Percentiles rank a stretch among this genome's conserved stretches.
These are phyloP conservation scores for Nannizzia gypsea DNA, from an alignment of 2,329 filamentous ascomycete genomes.

Conservation along the genomic window DNA sequence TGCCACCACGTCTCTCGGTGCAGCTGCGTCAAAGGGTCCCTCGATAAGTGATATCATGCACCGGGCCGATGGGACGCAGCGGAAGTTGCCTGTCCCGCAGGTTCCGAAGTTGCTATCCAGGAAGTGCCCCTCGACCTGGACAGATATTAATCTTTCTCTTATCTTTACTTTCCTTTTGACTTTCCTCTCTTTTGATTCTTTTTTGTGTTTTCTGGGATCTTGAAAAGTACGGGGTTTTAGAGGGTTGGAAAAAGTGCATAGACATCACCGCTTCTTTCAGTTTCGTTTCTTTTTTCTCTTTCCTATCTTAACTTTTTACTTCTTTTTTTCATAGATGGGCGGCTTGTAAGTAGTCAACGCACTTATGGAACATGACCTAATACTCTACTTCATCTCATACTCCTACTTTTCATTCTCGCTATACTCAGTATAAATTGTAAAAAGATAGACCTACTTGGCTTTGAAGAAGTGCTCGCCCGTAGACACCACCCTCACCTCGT, in stretches of 20 bases:
- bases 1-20: too few relatives aligned
- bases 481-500: slow-evolving; percentile 30
- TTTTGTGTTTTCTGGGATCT: neutral
- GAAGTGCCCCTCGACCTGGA: slow-evolving; percentile 44
- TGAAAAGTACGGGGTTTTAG: neutral
- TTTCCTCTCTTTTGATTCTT: neutral
- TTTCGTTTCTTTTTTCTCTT: too few relatives aligned
- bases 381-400: slow-evolving; percentile 21
- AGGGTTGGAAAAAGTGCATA: neutral
- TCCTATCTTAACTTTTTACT: neutral
- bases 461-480: slow-evolving; percentile 30
- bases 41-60: slow-evolving; percentile 89
- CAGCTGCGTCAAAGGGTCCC: slow-evolving; percentile 44
- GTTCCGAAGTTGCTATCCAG: slow-evolving; percentile 77
- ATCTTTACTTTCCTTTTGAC: neutral
- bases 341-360: neutral
- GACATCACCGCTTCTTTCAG: neutral
- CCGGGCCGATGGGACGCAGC: slow-evolving; percentile 70
- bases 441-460: neutral
- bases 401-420: too few relatives aligned
- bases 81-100: slow-evolving; percentile 83
- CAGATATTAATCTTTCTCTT: slow-evolving; percentile 10
- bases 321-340: neutral
- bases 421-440: too few relatives aligned
- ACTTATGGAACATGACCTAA: neutral